Conservation (phyloP, 2,329 filamentous ascomycete genomes). For the Aaosphaeria pasadenensis region DNA sequence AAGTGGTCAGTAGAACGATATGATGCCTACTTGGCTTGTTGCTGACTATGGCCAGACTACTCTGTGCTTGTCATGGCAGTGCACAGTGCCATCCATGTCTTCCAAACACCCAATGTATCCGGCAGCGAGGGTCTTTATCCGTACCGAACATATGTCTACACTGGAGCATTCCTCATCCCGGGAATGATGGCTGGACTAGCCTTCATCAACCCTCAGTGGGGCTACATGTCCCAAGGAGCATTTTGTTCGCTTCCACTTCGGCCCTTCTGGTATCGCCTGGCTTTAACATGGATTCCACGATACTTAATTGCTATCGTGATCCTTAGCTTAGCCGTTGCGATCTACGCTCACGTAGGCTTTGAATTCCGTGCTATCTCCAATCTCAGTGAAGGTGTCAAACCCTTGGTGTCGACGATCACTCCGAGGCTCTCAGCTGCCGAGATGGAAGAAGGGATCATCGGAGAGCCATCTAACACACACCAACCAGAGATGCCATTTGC, state of each 20-base stretch:
- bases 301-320: conserved; percentile 67
- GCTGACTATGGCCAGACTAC: conserved; percentile 51
- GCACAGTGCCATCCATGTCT: conserved; percentile 70
- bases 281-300: conserved; percentile 69
- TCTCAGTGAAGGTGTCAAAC: conserved; percentile 10
- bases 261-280: conserved; percentile 67
- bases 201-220: conserved; percentile 55
- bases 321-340: conserved; percentile 61
- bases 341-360: conserved; percentile 65
- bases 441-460: conserved; percentile 2
- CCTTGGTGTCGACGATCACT: conserved; percentile 8
- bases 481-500: too few relatives aligned
- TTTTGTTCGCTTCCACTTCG: conserved; percentile 68
- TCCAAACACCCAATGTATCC: conserved; percentile 48
- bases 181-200: conserved; percentile 60
- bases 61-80: conserved; percentile 70
- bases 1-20: conserved; percentile 45
- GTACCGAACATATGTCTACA: conserved; percentile 60
- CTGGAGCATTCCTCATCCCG: conserved; percentile 57
- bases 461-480: not conserved
- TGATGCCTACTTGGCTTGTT: not conserved
- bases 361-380: conserved; percentile 36
- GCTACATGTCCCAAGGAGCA: conserved; percentile 62
- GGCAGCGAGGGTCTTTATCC: conserved; percentile 66
- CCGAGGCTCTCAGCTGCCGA: conserved; percentile 4